Conservation (phyloP, 768 basidiomycete species). For the Sarcodon sp. region DNA sequence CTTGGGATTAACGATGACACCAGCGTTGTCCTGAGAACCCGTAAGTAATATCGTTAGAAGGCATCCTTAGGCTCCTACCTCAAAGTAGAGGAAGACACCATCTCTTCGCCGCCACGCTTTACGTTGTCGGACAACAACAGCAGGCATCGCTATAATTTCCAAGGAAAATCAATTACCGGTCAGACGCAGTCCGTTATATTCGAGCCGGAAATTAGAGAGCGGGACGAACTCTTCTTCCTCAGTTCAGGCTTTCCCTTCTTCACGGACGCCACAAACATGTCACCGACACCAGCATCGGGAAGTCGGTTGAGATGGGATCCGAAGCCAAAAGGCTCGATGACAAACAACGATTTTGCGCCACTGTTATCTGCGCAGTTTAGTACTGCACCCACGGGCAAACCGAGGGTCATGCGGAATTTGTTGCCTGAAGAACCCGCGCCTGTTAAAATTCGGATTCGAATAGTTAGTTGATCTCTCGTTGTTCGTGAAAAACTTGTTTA, state of each 20-base stretch:
- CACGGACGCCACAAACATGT: conserved; percentile 93
- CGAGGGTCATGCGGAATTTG: conserved; percentile 92
- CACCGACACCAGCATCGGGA: conserved; percentile 90
- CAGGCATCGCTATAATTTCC: conserved; percentile 71
- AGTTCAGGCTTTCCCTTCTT: conserved; percentile 99
- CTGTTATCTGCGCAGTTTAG: conserved; percentile 99
- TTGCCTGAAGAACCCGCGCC: conserved; percentile 70
- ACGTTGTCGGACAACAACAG: conserved; percentile 93
- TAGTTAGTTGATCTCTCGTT: background rate
- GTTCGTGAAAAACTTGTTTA: background rate
- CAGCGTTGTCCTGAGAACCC: conserved; percentile 68
- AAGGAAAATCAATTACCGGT: background rate
- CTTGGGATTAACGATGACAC: conserved; percentile 97
- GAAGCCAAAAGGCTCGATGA: conserved; percentile 93
- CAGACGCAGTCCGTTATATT: background rate
- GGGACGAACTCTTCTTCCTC: conserved; percentile 90
- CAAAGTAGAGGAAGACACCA: conserved; percentile 98
- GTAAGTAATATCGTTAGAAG: too few species aligned
- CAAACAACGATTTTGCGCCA: conserved; percentile 89
- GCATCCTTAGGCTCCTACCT: conserved; percentile 31
- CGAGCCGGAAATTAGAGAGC: too few species aligned
- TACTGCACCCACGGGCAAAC: conserved; percentile 90
- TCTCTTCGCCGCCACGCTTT: conserved; percentile 98
- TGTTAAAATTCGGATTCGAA: conserved; percentile 8
- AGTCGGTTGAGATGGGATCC: conserved; percentile 96